Evolutionary conservation across 306 rosid species (phyloP).

Genomic region (Quercus mongolica): DNA sequence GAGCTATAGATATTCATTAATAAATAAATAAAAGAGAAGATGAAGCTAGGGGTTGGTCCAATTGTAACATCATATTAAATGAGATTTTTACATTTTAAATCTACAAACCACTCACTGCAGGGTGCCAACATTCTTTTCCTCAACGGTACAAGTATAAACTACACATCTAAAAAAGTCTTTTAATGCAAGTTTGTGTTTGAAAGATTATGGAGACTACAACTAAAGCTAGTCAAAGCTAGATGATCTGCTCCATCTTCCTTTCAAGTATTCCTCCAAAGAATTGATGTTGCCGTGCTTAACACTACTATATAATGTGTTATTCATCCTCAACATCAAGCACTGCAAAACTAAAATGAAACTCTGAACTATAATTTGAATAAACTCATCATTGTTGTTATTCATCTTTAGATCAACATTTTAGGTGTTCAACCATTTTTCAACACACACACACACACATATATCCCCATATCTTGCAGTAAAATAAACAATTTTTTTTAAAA

Average conservation of each 20-base stretch:
- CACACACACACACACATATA: neutral
- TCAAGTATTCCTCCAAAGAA: constrained; percentile 40
- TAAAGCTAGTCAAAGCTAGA: constrained; percentile 65
- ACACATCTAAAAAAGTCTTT: neutral
- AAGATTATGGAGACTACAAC: neutral
- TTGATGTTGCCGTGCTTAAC: constrained; percentile 35
- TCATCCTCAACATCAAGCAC: constrained; percentile 63
- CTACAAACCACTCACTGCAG: constrained; percentile 37
- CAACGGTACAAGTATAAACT: constrained; percentile 23
- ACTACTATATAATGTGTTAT: constrained; percentile 46
- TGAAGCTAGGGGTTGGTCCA: too few relatives aligned
- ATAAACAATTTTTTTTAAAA: too few relatives aligned
- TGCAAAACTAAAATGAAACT: constrained; percentile 66
- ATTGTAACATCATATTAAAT: neutral
- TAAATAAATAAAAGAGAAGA: too few relatives aligned
- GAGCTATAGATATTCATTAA: too few relatives aligned
- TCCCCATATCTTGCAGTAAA: too few relatives aligned
- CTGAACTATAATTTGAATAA: constrained; percentile 71
- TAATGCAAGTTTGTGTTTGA: neutral
- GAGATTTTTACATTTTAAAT: constrained; percentile 4
- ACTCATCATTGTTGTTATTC: constrained; percentile 68
- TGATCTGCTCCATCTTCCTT: constrained; percentile 75
- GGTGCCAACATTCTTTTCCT: constrained; percentile 6
- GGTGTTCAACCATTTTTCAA: constrained; percentile 24
- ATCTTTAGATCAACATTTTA: constrained; percentile 10